Percentiles rank a stretch among this genome's conserved stretches.
phyloP scores from a whole-genome alignment of 2,329 filamentous ascomycete species.

The Beauveria asiatica region DNA sequence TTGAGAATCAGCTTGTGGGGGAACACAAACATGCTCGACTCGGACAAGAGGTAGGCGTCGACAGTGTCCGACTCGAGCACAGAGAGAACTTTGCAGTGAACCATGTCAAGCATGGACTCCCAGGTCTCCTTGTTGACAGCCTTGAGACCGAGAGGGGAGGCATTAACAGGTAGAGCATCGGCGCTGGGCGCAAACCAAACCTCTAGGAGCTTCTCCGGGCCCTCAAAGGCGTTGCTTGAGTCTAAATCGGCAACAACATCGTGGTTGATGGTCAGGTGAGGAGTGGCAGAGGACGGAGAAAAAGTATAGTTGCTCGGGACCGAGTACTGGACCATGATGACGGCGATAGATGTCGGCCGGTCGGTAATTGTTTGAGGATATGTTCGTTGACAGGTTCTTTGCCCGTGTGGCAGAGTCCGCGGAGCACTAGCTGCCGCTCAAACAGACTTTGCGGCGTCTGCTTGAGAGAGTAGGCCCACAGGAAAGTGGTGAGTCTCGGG shows the following conservation, averaged over 20 bases:
- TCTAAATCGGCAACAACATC: slow-evolving; percentile 88
- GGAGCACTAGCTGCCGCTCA: slow-evolving; percentile 97
- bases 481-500: slow-evolving; percentile 49
- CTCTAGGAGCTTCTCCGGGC: slow-evolving; percentile 94
- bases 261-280: slow-evolving; percentile 93
- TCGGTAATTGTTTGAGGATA: slow-evolving; percentile 15
- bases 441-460: slow-evolving; percentile 92
- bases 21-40: slow-evolving; percentile 99
- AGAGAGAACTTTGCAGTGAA: slow-evolving; percentile 97
- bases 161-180: slow-evolving; percentile 59
- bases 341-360: slow-evolving; percentile 14
- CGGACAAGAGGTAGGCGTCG: slow-evolving; percentile 92
- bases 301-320: slow-evolving; percentile 75
- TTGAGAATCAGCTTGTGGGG: slow-evolving; percentile 99
- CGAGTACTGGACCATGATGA: slow-evolving; percentile 67
- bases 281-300: slow-evolving; percentile 74
- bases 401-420: slow-evolving; percentile 47
- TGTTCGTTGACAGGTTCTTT: slow-evolving; percentile 21
- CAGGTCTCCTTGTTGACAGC: slow-evolving; percentile 74
- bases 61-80: slow-evolving; percentile 88
- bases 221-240: slow-evolving; percentile 94
- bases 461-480: slow-evolving; percentile 97
- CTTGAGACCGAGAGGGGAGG: slow-evolving; percentile 73
- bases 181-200: slow-evolving; percentile 92
- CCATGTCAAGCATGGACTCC: slow-evolving; percentile 95